Percentiles rank a stretch among this genome's conserved stretches.
Evolutionary conservation across 2,329 filamentous ascomycete species (phyloP).

Genomic region (Neoarthrinium moseri): DNA sequence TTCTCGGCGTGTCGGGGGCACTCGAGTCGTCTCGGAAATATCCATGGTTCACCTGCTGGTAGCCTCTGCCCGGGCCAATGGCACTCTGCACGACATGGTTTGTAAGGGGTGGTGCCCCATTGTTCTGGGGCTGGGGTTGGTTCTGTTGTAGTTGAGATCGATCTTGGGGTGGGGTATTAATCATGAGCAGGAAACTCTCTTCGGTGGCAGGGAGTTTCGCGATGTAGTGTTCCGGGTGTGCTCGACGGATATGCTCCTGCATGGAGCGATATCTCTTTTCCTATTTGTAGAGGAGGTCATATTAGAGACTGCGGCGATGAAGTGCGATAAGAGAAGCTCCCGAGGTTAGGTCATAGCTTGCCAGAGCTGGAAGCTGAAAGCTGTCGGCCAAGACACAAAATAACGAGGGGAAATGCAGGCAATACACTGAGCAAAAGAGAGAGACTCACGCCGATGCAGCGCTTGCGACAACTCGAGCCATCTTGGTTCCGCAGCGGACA

Average conservation of each 20-base stretch:
- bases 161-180: constrained; percentile 81
- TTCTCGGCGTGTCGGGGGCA: constrained; percentile 67
- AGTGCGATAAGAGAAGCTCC: not conserved
- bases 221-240: constrained; percentile 96
- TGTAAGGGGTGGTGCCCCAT: constrained; percentile 26
- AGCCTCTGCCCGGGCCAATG: constrained; percentile 14
- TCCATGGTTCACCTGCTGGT: constrained; percentile 39
- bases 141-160: constrained; percentile 49
- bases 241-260: constrained; percentile 98
- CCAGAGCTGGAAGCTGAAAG: constrained; percentile 3
- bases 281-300: constrained; percentile 45
- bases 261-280: constrained; percentile 97
- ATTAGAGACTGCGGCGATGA: constrained; percentile 14
- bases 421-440: no score
- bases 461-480: constrained; percentile 93
- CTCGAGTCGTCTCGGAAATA: constrained; percentile 67
- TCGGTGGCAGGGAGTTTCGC: constrained; percentile 96
- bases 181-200: constrained; percentile 96
- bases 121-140: no score
- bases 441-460: constrained; percentile 92
- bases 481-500: constrained; percentile 95
- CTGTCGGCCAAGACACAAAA: not conserved
- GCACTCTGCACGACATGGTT: constrained; percentile 10
- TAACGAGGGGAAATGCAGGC: constrained; percentile 17
- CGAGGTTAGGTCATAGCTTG: not conserved